A percentile compares a stretch with the other conserved stretches of the same genome.
Conservation (phyloP, 177 flowering plant species). For the Telopea speciosissima region DNA sequence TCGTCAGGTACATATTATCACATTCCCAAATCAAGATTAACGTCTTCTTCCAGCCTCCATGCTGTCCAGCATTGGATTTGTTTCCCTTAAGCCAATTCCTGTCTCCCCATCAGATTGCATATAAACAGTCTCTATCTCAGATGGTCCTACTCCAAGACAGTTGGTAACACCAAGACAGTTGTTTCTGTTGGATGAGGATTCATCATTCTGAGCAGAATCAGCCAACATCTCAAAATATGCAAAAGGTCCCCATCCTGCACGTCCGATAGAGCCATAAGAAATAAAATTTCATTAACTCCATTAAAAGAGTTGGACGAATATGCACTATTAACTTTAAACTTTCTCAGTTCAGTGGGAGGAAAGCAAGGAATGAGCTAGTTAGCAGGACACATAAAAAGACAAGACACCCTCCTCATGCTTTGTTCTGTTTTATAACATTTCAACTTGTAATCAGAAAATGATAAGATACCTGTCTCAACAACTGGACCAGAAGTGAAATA, state of each 20-base stretch:
- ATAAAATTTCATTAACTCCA: too few relatives aligned
- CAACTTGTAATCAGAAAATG: background rate
- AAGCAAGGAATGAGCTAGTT: too few relatives aligned
- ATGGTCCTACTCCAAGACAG: too few relatives aligned
- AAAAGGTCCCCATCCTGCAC: background rate
- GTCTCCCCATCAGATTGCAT: background rate
- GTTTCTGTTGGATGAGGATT: background rate
- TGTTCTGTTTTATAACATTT: background rate
- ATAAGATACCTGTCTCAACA: background rate
- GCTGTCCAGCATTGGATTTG: background rate
- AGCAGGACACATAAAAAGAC: too few relatives aligned
- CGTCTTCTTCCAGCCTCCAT: background rate
- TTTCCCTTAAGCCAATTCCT: background rate
- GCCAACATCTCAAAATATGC: slow-evolving; percentile 2
- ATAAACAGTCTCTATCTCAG: background rate
- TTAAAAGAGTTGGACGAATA: too few relatives aligned
- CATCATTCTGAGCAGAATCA: background rate
- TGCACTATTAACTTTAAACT: too few relatives aligned
- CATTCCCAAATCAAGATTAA: background rate
- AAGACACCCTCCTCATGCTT: background rate
- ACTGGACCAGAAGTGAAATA: background rate
- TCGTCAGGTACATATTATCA: background rate
- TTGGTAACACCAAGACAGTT: background rate
- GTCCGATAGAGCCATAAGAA: background rate
- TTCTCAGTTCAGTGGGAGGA: too few relatives aligned